Conservation (phyloP, 1,139 yeast species). For the Spencermartinsiella ligniputridi region DNA sequence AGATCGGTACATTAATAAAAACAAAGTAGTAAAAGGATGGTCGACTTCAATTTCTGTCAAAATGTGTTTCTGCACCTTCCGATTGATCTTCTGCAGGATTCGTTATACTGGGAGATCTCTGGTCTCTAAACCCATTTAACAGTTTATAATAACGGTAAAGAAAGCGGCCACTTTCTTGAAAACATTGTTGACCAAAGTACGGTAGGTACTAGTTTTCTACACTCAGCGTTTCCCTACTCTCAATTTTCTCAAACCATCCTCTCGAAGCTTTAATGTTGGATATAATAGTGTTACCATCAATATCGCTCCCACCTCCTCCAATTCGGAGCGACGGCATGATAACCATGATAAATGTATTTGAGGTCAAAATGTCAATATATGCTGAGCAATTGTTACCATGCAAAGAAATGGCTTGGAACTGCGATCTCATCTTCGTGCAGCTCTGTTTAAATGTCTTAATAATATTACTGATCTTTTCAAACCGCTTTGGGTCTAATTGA, state of each 20-base stretch:
- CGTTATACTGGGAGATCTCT: too few species aligned
- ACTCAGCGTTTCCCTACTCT: slow-evolving; percentile 18
- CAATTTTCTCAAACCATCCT: slow-evolving; percentile 59
- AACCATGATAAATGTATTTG: slow-evolving; percentile 74
- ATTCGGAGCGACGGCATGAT: slow-evolving; percentile 37
- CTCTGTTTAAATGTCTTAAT: slow-evolving; percentile 94
- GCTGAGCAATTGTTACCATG: slow-evolving; percentile 70
- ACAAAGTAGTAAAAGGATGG: too few species aligned
- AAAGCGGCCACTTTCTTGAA: too few species aligned
- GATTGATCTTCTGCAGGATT: too few species aligned
- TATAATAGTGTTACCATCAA: slow-evolving; percentile 59
- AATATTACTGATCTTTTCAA: slow-evolving; percentile 89
- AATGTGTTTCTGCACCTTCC: too few species aligned
- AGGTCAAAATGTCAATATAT: slow-evolving; percentile 65
- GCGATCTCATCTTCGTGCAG: slow-evolving; percentile 80
- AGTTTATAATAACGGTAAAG: too few species aligned
- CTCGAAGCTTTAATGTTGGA: slow-evolving; percentile 68
- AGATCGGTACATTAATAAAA: too few species aligned
- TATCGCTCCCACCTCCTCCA: slow-evolving; percentile 33
- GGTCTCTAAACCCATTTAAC: too few species aligned
- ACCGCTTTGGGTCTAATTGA: slow-evolving; percentile 75
- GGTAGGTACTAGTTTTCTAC: too few species aligned
- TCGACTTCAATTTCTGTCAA: too few species aligned
- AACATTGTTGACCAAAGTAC: too few species aligned
- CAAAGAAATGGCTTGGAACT: slow-evolving; percentile 70